These are phyloP conservation scores for Kazachstania viticola DNA, from an alignment of 805 yeast genomes.

Conservation along the genomic window DNA sequence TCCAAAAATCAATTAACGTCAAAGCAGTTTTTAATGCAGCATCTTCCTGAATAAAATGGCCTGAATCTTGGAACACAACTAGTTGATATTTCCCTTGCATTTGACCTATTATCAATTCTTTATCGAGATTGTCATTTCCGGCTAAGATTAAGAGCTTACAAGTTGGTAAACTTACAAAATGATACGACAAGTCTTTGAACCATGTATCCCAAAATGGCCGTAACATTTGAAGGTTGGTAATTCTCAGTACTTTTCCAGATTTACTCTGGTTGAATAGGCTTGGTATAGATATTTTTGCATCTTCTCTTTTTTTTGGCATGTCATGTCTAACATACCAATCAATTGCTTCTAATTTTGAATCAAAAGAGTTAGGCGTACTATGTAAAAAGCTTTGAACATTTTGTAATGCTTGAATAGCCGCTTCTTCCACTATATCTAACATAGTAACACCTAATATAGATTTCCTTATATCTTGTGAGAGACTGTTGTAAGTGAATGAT, in stretches of 20 bases:
- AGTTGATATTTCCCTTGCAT: slow-evolving; percentile 97
- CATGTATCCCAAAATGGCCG: slow-evolving; percentile 68
- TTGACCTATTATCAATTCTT: slow-evolving; percentile 80
- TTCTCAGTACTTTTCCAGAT: slow-evolving; percentile 39
- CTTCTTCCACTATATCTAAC: slow-evolving; percentile 90
- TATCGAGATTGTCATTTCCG: slow-evolving; percentile 83
- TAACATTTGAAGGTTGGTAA: slow-evolving; percentile 49
- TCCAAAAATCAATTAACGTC: slow-evolving; percentile 37
- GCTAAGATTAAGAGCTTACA: slow-evolving; percentile 73
- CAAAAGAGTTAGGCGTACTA: slow-evolving; percentile 53
- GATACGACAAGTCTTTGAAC: slow-evolving; percentile 60
- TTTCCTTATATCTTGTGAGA: slow-evolving; percentile 11
- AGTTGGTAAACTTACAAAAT: slow-evolving; percentile 37
- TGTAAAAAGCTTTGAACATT: slow-evolving; percentile 58
- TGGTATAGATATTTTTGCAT: slow-evolving; percentile 76
- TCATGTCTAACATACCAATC: slow-evolving; percentile 66
- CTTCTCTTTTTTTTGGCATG: slow-evolving; percentile 40
- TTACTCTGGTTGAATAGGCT: slow-evolving; percentile 33
- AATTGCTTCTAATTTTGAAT: slow-evolving; percentile 45
- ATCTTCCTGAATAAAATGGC: slow-evolving; percentile 96
- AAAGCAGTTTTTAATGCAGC: slow-evolving; percentile 56
- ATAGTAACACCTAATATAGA: slow-evolving; percentile 56
- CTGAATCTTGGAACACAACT: slow-evolving; percentile 67
- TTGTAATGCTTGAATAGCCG: slow-evolving; percentile 60
- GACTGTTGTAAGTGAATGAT: slow-evolving; percentile 35